phyloP scores from a whole-genome alignment of 148 eudicot species.

The Heliamphora exappendiculata region DNA sequence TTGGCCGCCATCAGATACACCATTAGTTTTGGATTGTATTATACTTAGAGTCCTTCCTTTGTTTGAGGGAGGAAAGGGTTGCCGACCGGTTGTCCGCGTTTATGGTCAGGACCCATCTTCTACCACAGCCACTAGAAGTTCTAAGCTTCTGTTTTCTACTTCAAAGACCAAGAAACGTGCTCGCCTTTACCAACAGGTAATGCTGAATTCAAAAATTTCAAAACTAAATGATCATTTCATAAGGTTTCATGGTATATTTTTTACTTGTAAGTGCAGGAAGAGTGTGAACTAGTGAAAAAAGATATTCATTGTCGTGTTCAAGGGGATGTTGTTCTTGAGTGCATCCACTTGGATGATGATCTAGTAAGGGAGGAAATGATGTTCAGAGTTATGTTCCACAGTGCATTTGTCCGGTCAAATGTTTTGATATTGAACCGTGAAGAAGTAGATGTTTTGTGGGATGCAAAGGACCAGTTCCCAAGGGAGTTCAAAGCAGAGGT shows the following conservation, averaged over 20 bases:
- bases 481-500: constrained; percentile 78
- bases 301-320: constrained; percentile 64
- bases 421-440: constrained; percentile 58
- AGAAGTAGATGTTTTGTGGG: constrained; percentile 73
- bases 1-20: constrained; percentile 57
- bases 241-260: neutral
- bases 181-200: constrained; percentile 53
- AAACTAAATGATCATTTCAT: neutral
- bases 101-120: constrained; percentile 53
- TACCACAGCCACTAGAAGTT: constrained; percentile 36
- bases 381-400: constrained; percentile 78
- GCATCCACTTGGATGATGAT: constrained; percentile 58
- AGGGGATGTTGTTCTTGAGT: constrained; percentile 81
- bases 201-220: neutral
- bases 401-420: constrained; percentile 61
- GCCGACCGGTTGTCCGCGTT: constrained; percentile 57
- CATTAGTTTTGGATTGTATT: constrained; percentile 45
- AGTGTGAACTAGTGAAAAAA: constrained; percentile 52
- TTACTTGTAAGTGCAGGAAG: constrained; percentile 47
- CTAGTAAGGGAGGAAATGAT: constrained; percentile 55
- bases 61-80: constrained; percentile 51
- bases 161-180: constrained; percentile 39
- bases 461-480: constrained; percentile 56
- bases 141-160: constrained; percentile 54
- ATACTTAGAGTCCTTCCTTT: constrained; percentile 51